These are phyloP conservation scores for Leccinum longicurvipes DNA, from an alignment of 768 basidiomycete genomes.

Conservation along the genomic window DNA sequence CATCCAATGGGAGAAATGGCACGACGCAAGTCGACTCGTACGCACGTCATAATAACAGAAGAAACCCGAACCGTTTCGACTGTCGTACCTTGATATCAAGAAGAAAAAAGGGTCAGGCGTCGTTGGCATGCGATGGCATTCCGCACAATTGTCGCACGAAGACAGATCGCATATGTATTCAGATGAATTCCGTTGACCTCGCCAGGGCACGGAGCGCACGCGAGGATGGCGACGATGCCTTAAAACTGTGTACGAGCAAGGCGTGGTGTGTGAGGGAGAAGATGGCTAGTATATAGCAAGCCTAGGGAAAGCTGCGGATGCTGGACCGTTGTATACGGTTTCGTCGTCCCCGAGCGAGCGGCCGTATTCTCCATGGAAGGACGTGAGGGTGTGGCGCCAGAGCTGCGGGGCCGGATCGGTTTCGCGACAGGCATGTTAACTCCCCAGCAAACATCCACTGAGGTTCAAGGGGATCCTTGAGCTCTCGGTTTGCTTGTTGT, in stretches of 20 bases:
- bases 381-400: neutral
- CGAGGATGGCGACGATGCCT: neutral
- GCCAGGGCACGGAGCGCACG: neutral
- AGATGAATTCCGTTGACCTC: neutral
- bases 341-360: neutral
- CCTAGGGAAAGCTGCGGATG: neutral
- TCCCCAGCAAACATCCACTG: neutral
- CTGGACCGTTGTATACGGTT: neutral
- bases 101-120: neutral
- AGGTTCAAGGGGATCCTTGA: neutral
- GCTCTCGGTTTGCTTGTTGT: neutral
- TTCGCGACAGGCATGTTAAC: neutral
- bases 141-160: neutral
- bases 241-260: neutral
- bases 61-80: neutral
- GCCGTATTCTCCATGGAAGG: neutral
- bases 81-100: neutral
- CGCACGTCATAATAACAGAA: neutral
- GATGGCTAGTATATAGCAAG: neutral
- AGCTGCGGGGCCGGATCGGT: neutral
- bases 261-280: neutral
- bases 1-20: neutral
- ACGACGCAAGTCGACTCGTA: neutral
- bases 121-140: neutral
- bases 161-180: neutral